These are phyloP conservation scores for Lentinula guzmanii DNA, from an alignment of 768 basidiomycete genomes.

Conservation along the genomic window DNA sequence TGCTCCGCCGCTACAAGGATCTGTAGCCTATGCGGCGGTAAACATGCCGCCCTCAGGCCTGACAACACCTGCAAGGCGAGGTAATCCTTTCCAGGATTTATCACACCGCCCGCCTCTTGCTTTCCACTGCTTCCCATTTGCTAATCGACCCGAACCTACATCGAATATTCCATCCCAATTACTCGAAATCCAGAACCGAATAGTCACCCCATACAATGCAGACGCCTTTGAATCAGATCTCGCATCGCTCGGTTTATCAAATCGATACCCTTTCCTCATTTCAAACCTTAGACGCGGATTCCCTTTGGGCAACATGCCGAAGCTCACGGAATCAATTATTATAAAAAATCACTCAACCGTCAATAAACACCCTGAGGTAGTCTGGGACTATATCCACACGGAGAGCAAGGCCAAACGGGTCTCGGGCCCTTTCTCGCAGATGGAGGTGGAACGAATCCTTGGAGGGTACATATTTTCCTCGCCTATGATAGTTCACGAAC, in stretches of 20 bases:
- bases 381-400: conserved; percentile 12
- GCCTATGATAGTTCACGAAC: conserved; percentile 4
- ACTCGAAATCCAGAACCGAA: no score
- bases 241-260: neutral
- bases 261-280: neutral
- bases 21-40: no score
- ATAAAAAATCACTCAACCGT: neutral
- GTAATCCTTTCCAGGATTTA: no score
- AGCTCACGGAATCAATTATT: no score
- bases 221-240: neutral
- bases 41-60: no score
- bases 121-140: no score
- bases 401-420: conserved; percentile 12
- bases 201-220: conserved; percentile 1
- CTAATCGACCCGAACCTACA: no score
- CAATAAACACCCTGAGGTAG: neutral
- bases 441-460: conserved; percentile 16
- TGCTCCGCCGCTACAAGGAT: no score
- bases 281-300: neutral
- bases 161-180: no score
- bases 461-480: conserved; percentile 5
- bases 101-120: no score
- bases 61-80: no score
- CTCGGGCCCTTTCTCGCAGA: conserved; percentile 13
- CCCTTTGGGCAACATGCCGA: neutral